phyloP scores from a whole-genome alignment of 768 basidiomycete species.

The Boletus fagicola region DNA sequence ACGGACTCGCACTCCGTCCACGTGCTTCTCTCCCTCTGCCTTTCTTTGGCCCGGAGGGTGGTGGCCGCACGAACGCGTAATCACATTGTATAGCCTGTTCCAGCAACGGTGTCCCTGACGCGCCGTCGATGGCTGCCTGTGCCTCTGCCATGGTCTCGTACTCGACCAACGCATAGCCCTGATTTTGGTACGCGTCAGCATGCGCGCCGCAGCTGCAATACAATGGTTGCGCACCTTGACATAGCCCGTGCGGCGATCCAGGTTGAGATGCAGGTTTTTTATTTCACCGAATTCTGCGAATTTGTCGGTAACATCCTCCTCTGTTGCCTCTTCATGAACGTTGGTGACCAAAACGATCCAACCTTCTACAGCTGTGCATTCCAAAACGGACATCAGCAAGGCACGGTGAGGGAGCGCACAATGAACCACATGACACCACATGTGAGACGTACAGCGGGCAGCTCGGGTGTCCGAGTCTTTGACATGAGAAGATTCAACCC shows the following conservation, averaged over 20 bases:
- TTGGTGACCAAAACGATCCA: conserved; percentile 98
- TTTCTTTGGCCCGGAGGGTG: conserved; percentile 78
- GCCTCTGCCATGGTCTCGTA: conserved; percentile 96
- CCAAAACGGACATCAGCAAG: conserved; percentile 12
- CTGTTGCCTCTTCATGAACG: conserved; percentile 97
- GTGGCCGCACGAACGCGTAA: conserved; percentile 87
- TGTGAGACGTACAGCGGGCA: conserved; percentile 70
- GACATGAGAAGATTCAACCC: conserved; percentile 66
- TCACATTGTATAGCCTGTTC: conserved; percentile 89
- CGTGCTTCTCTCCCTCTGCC: conserved; percentile 61
- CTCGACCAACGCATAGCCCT: conserved; percentile 98
- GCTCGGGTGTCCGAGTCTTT: conserved; percentile 75
- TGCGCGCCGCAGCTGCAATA: neutral
- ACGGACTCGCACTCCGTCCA: conserved; percentile 79
- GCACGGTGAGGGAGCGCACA: neutral
- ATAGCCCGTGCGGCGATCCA: conserved; percentile 96
- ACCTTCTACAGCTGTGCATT: conserved; percentile 83
- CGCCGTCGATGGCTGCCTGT: conserved; percentile 88
- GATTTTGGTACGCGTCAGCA: conserved; percentile 5
- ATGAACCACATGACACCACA: conserved; percentile 6
- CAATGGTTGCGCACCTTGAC: conserved; percentile 70
- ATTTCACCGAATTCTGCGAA: conserved; percentile 97
- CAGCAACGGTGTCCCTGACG: conserved; percentile 76
- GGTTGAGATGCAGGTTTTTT: conserved; percentile 94
- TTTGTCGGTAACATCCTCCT: conserved; percentile 95